Evolutionary conservation across 345 rosid species (phyloP).

Genomic region (Gossypium raimondii): DNA sequence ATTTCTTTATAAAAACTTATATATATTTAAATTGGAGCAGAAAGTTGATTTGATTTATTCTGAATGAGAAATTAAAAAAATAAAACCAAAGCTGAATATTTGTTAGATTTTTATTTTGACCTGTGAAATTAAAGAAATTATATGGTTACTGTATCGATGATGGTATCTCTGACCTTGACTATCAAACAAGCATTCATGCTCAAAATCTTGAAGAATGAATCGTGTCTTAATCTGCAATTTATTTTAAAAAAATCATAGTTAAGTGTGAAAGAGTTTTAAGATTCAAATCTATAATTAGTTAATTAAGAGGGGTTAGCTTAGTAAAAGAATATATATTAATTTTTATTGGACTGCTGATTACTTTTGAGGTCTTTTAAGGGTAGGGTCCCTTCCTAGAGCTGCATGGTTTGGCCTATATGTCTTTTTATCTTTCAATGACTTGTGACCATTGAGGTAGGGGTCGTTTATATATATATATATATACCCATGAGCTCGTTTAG

Average conservation of each 20-base stretch:
- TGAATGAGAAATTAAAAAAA: background rate
- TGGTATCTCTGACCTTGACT: conserved; percentile 29
- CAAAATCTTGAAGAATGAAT: conserved; percentile 43
- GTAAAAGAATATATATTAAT: background rate
- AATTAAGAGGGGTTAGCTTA: conserved; percentile 14
- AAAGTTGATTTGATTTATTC: background rate
- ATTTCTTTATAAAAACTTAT: conserved; percentile 18
- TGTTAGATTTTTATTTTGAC: no score
- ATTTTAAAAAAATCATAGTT: background rate
- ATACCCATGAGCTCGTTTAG: conserved; percentile 21
- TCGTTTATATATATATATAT: conserved; percentile 22
- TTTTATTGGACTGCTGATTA: conserved; percentile 6
- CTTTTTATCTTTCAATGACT: conserved; percentile 21
- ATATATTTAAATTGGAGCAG: background rate
- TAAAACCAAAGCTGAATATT: no score
- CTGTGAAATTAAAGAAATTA: no score
- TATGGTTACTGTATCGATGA: no score
- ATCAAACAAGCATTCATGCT: conserved; percentile 45
- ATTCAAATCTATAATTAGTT: conserved; percentile 14
- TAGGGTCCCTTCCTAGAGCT: conserved; percentile 30
- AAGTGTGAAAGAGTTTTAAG: conserved; percentile 11
- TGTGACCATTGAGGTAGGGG: background rate
- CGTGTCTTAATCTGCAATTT: conserved; percentile 15
- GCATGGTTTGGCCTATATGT: conserved; percentile 36
- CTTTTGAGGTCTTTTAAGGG: background rate